Evolutionary conservation across 768 basidiomycete species (phyloP).

Genomic region (Calvatia gigantea): DNA sequence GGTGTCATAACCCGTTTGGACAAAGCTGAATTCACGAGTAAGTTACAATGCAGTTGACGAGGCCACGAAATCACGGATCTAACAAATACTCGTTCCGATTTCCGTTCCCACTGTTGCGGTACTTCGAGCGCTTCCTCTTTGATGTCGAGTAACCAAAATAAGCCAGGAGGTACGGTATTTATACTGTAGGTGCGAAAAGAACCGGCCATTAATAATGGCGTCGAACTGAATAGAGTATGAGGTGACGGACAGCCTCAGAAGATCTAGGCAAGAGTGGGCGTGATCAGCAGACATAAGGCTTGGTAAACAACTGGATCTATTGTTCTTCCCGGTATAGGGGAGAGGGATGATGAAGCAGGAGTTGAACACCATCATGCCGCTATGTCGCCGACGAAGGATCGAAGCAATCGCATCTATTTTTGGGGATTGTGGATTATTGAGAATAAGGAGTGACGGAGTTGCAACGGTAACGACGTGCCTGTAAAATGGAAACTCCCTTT

Average conservation of each 20-base stretch:
- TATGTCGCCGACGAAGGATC: not conserved
- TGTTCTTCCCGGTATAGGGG: not conserved
- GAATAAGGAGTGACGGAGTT: not conserved
- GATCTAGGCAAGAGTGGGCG: not conserved
- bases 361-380: conserved; percentile 4
- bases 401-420: not conserved
- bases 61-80: not conserved
- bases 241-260: not conserved
- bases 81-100: not conserved
- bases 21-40: not conserved
- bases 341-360: not conserved
- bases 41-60: not conserved
- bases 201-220: not conserved
- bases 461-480: not conserved
- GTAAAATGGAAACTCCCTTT: not conserved
- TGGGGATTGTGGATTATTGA: not conserved
- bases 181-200: conserved; percentile 5
- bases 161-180: not conserved
- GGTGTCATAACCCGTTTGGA: not conserved
- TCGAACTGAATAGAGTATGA: not conserved
- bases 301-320: not conserved
- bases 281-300: not conserved
- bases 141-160: conserved; percentile 1
- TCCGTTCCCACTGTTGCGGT: not conserved
- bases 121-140: not conserved